A percentile compares a stretch with the other conserved stretches of the same genome.
phyloP scores from a whole-genome alignment of 2,329 filamentous ascomycete genomes.

The Penicillium griseofulvum region DNA sequence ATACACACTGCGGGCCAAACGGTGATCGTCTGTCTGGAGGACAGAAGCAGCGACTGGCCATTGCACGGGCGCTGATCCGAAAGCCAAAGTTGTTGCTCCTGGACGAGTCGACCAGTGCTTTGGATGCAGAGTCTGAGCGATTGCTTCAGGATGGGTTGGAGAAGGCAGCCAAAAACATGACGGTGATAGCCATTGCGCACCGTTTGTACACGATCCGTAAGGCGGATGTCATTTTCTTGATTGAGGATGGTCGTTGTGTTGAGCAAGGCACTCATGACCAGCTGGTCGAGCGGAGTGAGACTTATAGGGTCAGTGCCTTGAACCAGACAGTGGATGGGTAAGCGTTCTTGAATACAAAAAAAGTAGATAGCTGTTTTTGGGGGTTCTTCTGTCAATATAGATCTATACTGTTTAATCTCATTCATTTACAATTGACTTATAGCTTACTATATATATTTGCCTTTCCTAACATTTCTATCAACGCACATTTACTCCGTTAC shows the following conservation, averaged over 20 bases:
- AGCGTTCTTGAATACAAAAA: neutral
- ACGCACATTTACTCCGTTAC: neutral
- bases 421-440: neutral
- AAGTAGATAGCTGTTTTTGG: neutral
- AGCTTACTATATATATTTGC: neutral
- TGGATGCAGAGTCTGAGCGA: constrained; percentile 54
- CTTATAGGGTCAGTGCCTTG: constrained; percentile 38
- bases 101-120: constrained; percentile 59
- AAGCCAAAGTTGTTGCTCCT: constrained; percentile 55
- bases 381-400: neutral
- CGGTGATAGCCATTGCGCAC: constrained; percentile 41
- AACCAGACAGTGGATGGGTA: constrained; percentile 28
- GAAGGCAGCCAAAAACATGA: constrained; percentile 29
- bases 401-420: neutral
- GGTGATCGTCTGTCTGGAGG: constrained; percentile 54
- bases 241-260: constrained; percentile 63
- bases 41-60: constrained; percentile 58
- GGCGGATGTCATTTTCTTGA: constrained; percentile 73
- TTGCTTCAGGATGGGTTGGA: constrained; percentile 44
- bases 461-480: neutral
- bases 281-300: constrained; percentile 46
- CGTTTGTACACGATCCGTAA: constrained; percentile 56
- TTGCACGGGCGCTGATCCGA: constrained; percentile 56
- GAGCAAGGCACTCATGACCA: constrained; percentile 62
- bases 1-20: constrained; percentile 51